Evolutionary conservation across 345 rosid genomes (phyloP).

Genomic region (Microcos paniculata): DNA sequence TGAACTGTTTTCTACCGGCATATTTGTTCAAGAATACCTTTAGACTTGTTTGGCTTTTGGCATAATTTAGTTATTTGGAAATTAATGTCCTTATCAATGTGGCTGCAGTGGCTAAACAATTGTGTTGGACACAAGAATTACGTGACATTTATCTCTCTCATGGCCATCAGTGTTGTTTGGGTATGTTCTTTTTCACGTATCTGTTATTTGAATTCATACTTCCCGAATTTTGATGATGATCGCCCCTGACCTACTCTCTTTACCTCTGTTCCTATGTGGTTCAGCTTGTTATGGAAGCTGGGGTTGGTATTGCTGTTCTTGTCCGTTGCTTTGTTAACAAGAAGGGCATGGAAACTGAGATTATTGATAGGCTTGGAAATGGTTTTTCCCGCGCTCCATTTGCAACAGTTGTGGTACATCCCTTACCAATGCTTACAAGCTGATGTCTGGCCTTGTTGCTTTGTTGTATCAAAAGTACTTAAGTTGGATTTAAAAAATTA

Average conservation of each 20-base stretch:
- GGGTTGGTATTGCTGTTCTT: conserved; percentile 84
- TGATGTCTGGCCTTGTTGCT: conserved; percentile 5
- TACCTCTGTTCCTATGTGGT: conserved; percentile 11
- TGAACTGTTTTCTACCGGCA: conserved; percentile 9
- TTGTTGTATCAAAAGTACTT: conserved; percentile 15
- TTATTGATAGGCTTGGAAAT: conserved; percentile 93
- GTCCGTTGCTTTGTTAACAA: conserved; percentile 87
- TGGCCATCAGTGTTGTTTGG: conserved; percentile 92
- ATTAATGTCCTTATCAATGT: conserved; percentile 28
- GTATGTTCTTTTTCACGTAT: conserved; percentile 40
- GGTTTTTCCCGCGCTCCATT: conserved; percentile 96
- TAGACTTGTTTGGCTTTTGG: conserved; percentile 11
- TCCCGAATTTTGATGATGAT: neutral
- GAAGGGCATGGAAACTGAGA: conserved; percentile 80
- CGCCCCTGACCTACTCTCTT: neutral
- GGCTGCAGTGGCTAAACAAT: conserved; percentile 97
- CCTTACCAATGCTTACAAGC: neutral
- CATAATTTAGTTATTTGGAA: neutral
- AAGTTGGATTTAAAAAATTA: conserved; percentile 23
- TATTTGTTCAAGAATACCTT: conserved; percentile 15
- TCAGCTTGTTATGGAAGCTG: conserved; percentile 88
- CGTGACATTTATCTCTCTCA: conserved; percentile 77
- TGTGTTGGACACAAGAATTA: conserved; percentile 95
- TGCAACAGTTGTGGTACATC: conserved; percentile 89
- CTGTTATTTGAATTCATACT: neutral